These are phyloP conservation scores for Orbilia oligospora DNA, from an alignment of 2,329 filamentous ascomycete species.

Conservation along the genomic window DNA sequence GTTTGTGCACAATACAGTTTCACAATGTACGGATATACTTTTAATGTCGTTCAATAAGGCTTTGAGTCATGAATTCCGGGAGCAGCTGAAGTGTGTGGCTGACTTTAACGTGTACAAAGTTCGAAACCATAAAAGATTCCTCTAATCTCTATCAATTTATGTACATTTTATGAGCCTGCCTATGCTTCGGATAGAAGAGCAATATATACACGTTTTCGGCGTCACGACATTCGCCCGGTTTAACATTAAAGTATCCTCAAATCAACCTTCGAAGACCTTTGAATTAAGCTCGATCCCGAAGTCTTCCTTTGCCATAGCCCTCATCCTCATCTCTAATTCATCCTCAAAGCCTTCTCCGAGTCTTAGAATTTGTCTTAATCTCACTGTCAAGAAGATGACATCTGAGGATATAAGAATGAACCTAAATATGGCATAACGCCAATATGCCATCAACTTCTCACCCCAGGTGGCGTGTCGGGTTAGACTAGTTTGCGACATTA, in stretches of 20 bases:
- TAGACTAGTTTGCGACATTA: slow-evolving; percentile 64
- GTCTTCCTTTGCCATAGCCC: slow-evolving; percentile 64
- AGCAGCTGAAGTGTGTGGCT: background rate
- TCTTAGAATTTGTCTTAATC: slow-evolving; percentile 81
- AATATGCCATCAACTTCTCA: slow-evolving; percentile 78
- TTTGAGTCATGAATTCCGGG: background rate
- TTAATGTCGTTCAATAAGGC: background rate
- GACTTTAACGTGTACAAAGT: slow-evolving; percentile 1
- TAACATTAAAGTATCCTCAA: slow-evolving; percentile 8
- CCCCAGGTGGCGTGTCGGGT: slow-evolving; percentile 75
- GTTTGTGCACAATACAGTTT: slow-evolving; percentile 3
- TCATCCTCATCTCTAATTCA: slow-evolving; percentile 90
- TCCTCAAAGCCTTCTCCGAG: slow-evolving; percentile 91
- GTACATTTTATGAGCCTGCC: slow-evolving; percentile 8
- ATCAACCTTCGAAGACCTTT: slow-evolving; percentile 57
- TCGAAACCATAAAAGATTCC: background rate
- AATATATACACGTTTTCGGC: slow-evolving; percentile 10
- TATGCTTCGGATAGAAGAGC: slow-evolving; percentile 8
- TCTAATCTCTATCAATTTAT: slow-evolving; percentile 20
- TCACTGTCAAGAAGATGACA: slow-evolving; percentile 84
- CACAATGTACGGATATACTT: slow-evolving; percentile 13
- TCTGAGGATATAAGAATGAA: slow-evolving; percentile 82
- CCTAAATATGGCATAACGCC: slow-evolving; percentile 85
- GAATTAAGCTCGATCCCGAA: slow-evolving; percentile 59
- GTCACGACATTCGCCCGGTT: background rate